Evolutionary conservation across 179 eudicot species (phyloP).

Genomic region (Spergularia azorica): DNA sequence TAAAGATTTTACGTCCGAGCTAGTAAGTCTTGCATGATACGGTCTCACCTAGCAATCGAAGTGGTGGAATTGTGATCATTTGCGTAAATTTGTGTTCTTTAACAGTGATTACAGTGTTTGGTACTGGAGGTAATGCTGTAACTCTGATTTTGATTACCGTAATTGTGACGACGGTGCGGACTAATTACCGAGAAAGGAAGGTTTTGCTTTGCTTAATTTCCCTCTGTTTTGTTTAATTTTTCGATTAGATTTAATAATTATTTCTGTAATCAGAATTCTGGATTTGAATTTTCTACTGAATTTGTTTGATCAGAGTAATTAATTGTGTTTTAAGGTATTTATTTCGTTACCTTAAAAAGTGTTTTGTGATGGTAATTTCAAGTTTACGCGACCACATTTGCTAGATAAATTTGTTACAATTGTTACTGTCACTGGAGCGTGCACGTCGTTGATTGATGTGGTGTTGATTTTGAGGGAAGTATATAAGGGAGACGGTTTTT

Average conservation of each 20-base stretch:
- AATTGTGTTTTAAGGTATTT: not conserved
- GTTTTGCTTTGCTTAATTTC: constrained; percentile 28
- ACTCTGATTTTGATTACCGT: constrained; percentile 47
- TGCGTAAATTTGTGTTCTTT: constrained; percentile 18
- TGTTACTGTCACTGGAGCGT: constrained; percentile 50
- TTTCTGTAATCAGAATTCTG: too few relatives aligned
- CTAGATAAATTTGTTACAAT: constrained; percentile 42
- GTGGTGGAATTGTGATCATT: too few relatives aligned
- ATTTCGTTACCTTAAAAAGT: not conserved
- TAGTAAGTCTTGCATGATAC: too few relatives aligned
- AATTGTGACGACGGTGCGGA: constrained; percentile 27
- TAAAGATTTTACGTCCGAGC: too few relatives aligned
- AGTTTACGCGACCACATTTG: constrained; percentile 31
- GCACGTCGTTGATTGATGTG: constrained; percentile 45
- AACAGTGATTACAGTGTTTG: constrained; percentile 50
- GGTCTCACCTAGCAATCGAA: not conserved
- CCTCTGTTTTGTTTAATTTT: not conserved
- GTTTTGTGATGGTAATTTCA: not conserved
- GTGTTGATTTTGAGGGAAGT: constrained; percentile 35
- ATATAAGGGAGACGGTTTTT: constrained; percentile 22
- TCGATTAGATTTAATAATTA: not conserved
- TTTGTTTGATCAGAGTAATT: not conserved
- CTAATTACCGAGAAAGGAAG: constrained; percentile 35
- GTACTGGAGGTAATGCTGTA: constrained; percentile 54
- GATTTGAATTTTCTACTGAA: not conserved